These are phyloP conservation scores for Fusarium nanum DNA, from an alignment of 2,329 filamentous ascomycete genomes.

Conservation along the genomic window DNA sequence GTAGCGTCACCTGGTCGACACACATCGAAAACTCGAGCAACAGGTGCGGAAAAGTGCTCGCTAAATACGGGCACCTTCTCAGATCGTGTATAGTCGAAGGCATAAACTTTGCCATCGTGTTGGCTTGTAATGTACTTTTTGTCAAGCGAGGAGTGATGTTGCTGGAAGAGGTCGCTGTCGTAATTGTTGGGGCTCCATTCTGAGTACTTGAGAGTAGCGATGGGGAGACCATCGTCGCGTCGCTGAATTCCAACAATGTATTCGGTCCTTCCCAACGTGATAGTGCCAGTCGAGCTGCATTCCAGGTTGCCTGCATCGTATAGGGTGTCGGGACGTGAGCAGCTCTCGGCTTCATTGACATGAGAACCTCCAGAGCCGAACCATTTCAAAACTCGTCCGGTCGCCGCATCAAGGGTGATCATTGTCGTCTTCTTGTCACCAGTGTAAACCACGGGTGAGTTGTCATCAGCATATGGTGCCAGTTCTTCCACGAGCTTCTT, in stretches of 20 bases:
- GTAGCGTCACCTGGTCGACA: slow-evolving; percentile 76
- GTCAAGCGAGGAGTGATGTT: slow-evolving; percentile 85
- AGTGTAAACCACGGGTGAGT: slow-evolving; percentile 86
- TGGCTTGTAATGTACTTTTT: slow-evolving; percentile 89
- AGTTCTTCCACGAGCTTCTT: slow-evolving; percentile 89
- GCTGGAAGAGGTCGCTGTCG: slow-evolving; percentile 85
- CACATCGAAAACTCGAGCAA: slow-evolving; percentile 90
- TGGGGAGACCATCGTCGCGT: slow-evolving; percentile 76
- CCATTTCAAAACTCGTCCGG: slow-evolving; percentile 82
- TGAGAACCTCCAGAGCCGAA: slow-evolving; percentile 81
- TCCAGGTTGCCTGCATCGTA: slow-evolving; percentile 77
- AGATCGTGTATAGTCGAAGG: slow-evolving; percentile 74
- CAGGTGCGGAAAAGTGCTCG: slow-evolving; percentile 78
- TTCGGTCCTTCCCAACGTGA: slow-evolving; percentile 87
- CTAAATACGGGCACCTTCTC: slow-evolving; percentile 70
- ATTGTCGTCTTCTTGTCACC: slow-evolving; percentile 92
- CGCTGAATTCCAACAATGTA: slow-evolving; percentile 90
- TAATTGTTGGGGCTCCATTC: slow-evolving; percentile 96
- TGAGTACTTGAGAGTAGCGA: slow-evolving; percentile 91
- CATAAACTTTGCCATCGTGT: slow-evolving; percentile 85
- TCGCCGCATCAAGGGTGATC: slow-evolving; percentile 88
- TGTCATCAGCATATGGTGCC: slow-evolving; percentile 78
- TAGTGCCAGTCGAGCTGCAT: slow-evolving; percentile 81
- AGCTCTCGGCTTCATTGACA: slow-evolving; percentile 78
- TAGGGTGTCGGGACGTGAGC: slow-evolving; percentile 74